Evolutionary conservation across 2,329 filamentous ascomycete genomes (phyloP).

Genomic region (Grosmannia clavigera): DNA sequence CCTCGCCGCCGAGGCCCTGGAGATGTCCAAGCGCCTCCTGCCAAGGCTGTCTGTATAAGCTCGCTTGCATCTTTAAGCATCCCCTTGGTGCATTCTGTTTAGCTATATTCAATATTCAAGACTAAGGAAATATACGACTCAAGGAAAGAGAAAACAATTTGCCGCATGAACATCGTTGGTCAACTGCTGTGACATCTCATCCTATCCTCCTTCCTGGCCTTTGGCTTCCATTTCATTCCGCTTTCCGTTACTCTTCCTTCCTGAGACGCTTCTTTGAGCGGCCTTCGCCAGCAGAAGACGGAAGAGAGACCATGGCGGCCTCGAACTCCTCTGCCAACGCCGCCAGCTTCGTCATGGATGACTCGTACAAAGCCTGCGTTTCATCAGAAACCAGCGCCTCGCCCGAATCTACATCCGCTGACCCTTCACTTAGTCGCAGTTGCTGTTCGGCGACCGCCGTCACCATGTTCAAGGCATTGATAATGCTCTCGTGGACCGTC

Average conservation of each 20-base stretch:
- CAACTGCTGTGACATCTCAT: neutral
- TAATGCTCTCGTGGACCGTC: neutral
- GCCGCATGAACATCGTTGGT: too few species aligned
- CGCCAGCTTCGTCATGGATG: neutral
- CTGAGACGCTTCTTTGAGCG: neutral
- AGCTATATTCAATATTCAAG: too few species aligned
- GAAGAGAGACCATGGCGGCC: neutral
- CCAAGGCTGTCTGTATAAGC: neutral
- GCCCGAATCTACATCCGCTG: neutral
- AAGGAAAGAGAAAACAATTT: too few species aligned
- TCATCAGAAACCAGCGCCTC: neutral
- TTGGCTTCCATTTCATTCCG: neutral
- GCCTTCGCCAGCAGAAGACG: neutral
- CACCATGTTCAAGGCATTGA: neutral
- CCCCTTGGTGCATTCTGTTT: neutral
- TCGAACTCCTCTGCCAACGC: neutral
- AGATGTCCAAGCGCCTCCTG: conserved; percentile 48
- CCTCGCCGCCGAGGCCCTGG: conserved; percentile 67
- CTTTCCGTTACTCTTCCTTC: neutral
- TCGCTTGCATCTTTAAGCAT: neutral
- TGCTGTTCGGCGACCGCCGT: neutral
- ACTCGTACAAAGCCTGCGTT: neutral
- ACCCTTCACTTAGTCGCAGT: neutral
- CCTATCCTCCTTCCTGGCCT: neutral
- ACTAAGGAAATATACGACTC: too few species aligned